Evolutionary conservation across 768 basidiomycete genomes (phyloP), one percentile per base, ranked within the genome.

Genomic region (Suillus alpinus): DNA sequence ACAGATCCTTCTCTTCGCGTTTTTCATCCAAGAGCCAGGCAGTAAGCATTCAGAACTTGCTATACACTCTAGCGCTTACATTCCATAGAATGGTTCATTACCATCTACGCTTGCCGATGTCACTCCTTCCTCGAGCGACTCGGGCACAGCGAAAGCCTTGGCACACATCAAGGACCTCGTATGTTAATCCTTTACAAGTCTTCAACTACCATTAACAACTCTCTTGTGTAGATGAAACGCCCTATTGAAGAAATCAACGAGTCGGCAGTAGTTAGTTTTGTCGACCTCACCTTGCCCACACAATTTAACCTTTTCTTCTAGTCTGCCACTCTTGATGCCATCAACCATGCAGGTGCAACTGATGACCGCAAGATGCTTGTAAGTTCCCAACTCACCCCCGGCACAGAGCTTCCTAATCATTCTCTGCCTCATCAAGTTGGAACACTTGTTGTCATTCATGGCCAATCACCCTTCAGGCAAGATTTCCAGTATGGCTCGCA

Each of bases 341-440:
- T 92, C 44, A 77, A 77, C 39, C 81, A 92, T 68, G 75, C 77
- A 12, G 85, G 85, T 55, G 77, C 83, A 8, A 75, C 92, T 23
- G 89, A 94, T 73, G 92, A 94, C 67, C 81, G 92, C 57, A 89
- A 91, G 72, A 79, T 91, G 71, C 73, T 88, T 50, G 92, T 91
- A 57, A 57, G 87, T 76, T n/a, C 50, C 50, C 13, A 26, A 6
- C 18, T 29, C 16, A 10, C 37, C 5, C 5, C 2, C 3, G 7
- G 10, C 18, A 12, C 52, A 4, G 2, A 37, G 14, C 4, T 7
- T 7, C 1, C 8, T 6, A 4, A 9, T 62, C 10, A 66, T 46
- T 4, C 37, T 34, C 13, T 52, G 5, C n/a, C n/a, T n/a, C 4
- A 29, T 57, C 16, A 39, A 92, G 91, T 84, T 93, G 40, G 92